phyloP scores from a whole-genome alignment of 148 eudicot genomes.

The Fagopyrum tataricum region DNA sequence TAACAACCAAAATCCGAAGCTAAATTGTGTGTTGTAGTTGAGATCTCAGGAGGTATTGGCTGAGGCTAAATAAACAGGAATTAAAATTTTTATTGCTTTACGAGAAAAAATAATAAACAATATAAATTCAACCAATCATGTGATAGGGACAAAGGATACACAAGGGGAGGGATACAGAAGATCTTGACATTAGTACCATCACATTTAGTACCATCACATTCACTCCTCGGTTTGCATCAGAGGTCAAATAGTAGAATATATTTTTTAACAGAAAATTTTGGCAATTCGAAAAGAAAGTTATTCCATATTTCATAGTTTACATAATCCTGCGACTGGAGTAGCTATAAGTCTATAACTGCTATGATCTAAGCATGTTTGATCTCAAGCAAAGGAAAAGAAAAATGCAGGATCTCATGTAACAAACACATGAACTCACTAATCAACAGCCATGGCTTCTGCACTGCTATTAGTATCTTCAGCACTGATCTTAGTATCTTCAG shows the following conservation, averaged over 20 bases:
- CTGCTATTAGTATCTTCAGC: conserved; percentile 45
- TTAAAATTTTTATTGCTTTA: too few relatives aligned
- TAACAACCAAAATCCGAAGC: background rate
- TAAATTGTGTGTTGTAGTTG: background rate
- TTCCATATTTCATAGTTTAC: background rate
- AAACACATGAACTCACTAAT: conserved; percentile 25
- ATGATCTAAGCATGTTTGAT: background rate
- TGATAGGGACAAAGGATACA: too few relatives aligned
- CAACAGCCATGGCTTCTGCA: conserved; percentile 68
- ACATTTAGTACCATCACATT: too few relatives aligned
- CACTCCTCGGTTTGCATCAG: too few relatives aligned
- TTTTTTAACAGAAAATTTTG: background rate
- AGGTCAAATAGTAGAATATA: too few relatives aligned
- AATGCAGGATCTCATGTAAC: background rate
- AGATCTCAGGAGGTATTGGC: too few relatives aligned
- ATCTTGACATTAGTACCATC: too few relatives aligned
- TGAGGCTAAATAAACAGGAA: too few relatives aligned
- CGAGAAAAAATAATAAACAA: too few relatives aligned
- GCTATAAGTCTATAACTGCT: background rate
- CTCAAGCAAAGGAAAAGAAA: background rate
- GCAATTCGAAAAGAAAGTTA: background rate
- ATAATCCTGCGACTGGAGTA: background rate
- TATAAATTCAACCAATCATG: too few relatives aligned
- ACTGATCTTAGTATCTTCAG: conserved; percentile 57
- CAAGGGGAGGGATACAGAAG: too few relatives aligned